A percentile compares a stretch with the other conserved stretches of the same genome.
These are phyloP conservation scores for Didymella pinodella DNA, from an alignment of 2,329 filamentous ascomycete genomes.

Conservation along the genomic window DNA sequence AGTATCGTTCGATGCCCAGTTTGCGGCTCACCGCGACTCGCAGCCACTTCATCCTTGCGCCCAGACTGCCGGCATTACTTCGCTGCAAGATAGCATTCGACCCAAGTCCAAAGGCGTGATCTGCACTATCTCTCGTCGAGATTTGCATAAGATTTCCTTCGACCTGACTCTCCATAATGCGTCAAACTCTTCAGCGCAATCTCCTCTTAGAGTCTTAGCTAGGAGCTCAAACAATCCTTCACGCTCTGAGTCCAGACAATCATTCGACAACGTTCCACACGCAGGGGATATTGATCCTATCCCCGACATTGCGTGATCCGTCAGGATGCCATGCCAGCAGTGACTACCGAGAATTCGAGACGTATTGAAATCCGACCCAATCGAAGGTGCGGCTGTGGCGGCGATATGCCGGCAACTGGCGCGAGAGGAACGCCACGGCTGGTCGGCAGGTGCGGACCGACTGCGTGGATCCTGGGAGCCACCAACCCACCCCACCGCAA, in stretches of 20 bases:
- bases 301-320: constrained; percentile 10
- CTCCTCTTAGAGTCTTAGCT: neutral
- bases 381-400: neutral
- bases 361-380: neutral
- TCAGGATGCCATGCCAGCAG: constrained; percentile 1
- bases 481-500: neutral
- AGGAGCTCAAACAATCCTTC: neutral
- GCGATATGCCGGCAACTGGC: neutral
- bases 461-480: constrained; percentile 7
- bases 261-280: neutral
- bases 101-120: neutral
- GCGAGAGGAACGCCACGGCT: constrained; percentile 1
- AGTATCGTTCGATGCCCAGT: constrained; percentile 4
- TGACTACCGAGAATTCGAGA: neutral
- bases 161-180: neutral
- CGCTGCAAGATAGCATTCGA: constrained; percentile 4
- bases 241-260: too few species aligned
- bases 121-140: constrained; percentile 4
- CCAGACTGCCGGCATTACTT: constrained; percentile 12
- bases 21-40: neutral
- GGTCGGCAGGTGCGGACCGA: constrained; percentile 10
- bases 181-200: constrained; percentile 5
- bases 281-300: constrained; percentile 1
- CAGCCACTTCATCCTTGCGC: constrained; percentile 5
- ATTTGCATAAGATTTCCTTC: neutral